Evolutionary conservation across 2,329 filamentous ascomycete species (phyloP), one percentile per base, ranked within the genome.

Genomic region (Cyanodermella asteris): DNA sequence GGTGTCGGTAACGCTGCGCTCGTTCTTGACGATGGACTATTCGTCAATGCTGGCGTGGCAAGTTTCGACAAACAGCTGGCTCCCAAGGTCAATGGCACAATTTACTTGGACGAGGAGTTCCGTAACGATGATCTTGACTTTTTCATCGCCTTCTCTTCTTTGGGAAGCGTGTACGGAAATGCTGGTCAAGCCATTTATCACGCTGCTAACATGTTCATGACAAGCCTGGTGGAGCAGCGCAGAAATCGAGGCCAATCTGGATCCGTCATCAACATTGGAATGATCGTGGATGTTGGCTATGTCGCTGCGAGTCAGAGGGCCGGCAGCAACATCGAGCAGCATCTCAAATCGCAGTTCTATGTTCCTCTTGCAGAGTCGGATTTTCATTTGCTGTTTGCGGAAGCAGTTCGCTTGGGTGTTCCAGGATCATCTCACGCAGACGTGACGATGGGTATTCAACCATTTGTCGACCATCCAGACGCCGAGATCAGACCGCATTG

Each of bases 191-290:
- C 44, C 3, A 55, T 50, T 32, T 64, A 64, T 29, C 36, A 41
- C 1, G 51, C 53, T 0, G 55, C 49, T 3, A 59, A 59, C 31
- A 31, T 32, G 3, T 63, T 46, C 38, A 50, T 61, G 44, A 34
- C 33, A 6, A 34, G 34, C 1, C 34, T 63, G 0, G 49, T 45
- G 1, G 23, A 32, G 1, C 39, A 51, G 10, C 38, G 58, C 4
- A 30, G 47, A 0, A 33, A 32, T 2, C 42, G 48, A 4, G 54
- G 54, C 0, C 30, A 54, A 1, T 40, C 45, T 4, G 55, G 32
- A 1, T 49, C 47, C 1, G 39, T 42, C 2, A 39, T 59, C 15
- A 34, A 50, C 24, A 44, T 58, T 4, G 47, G 50, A 2, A 26
- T 36, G 5, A 35, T 61, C 1, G 28, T 47, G 1, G 58, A 51